phyloP scores from a whole-genome alignment of 1,139 yeast species.

The Suhomyces maxii region DNA sequence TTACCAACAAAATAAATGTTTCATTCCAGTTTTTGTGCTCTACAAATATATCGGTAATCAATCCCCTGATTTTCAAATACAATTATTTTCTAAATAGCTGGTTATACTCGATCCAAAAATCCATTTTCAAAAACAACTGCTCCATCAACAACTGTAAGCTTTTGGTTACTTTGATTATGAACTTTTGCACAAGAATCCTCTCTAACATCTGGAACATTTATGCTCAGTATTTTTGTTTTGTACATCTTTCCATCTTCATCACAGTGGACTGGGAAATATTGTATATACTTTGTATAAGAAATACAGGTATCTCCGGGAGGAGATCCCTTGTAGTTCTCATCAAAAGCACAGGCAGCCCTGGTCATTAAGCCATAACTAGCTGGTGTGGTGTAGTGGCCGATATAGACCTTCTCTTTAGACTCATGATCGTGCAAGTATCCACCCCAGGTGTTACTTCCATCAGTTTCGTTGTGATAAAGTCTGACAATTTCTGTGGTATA shows the following conservation, averaged over 20 bases:
- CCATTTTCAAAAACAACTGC: neutral
- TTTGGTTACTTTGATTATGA: neutral
- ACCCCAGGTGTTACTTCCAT: slow-evolving; percentile 5
- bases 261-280: neutral
- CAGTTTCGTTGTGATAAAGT: neutral
- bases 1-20: too few species aligned
- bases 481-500: slow-evolving; percentile 3
- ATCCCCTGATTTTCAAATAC: too few species aligned
- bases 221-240: neutral
- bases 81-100: too few species aligned
- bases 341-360: neutral
- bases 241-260: neutral
- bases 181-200: neutral
- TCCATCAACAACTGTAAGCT: neutral
- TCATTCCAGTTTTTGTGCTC: too few species aligned
- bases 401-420: neutral
- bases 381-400: slow-evolving; percentile 4
- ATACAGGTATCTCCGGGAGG: neutral
- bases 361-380: neutral
- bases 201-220: neutral
- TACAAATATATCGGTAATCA: too few species aligned
- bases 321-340: neutral
- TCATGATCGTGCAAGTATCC: slow-evolving; percentile 5
- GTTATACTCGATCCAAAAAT: too few species aligned
- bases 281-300: neutral